Base-by-base conservation (phyloP, 164 flowering plant species). In the Liriodendron chinense region DNA sequence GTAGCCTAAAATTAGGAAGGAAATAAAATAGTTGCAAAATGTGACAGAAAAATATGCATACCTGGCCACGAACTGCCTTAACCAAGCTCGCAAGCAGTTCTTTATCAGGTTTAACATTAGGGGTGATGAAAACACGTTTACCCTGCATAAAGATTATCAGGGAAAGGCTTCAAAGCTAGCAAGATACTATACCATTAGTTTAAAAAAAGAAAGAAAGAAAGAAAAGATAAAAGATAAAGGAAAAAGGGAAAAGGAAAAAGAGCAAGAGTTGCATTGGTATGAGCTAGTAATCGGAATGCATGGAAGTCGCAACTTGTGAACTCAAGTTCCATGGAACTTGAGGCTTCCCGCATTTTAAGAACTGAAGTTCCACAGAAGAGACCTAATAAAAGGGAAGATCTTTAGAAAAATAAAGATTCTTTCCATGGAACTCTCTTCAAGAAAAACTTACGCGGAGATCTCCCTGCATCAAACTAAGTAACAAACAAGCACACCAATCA, bases 31-130 rank as follows among this genome's bases (percentile, higher is more conserved):
- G 20, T 16, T 53, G 34, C 13, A 28, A 6, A 67, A 67, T 16
- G 20, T 18, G 16, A 28, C 21, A 13, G 21, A 18, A 67, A 4
- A 26, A 67, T 12, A 21, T 14, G 28, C 82, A 68, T 83, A 94
- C 99, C 96, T 86, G 86, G 68, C 99, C 99, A 66, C 81, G 84
- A 76, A 92, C 97, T 71, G 94, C 93, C 79, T 80, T 90, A n/a
- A 92, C 96, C 86, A 96, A 81, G 79, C 84, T 74, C 53, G 87
- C 84, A 21, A 96, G 76, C 75, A 88, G 79, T 50, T 90, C 92
- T 88, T 82, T 87, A 76, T 88, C 81, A 43, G 99, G 99, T 72
- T 91, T 92, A 71, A 88, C 82, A 83, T 84, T 92, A 73, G 87
- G 90, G 1, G 98, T 96, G 69, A 96, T 74, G 25, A 90, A 79